Percentiles rank a stretch among this genome's conserved stretches.
Evolutionary conservation across 2,329 filamentous ascomycete genomes (phyloP).

Genomic region (Paradendryphiella salina): DNA sequence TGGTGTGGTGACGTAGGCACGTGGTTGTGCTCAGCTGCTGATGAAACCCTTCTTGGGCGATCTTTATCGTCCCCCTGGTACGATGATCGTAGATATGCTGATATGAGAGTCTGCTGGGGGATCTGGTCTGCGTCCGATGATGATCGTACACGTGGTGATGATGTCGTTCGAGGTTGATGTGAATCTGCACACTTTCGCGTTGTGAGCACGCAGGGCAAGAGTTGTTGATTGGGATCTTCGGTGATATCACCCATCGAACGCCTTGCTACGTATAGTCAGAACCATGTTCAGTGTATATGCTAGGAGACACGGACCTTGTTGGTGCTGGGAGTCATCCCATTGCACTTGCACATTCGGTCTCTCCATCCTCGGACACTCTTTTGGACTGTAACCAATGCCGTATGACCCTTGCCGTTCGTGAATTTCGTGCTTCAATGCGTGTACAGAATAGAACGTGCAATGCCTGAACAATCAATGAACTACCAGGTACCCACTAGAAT

Average conservation of each 20-base stretch:
- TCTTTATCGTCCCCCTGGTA: slow-evolving; percentile 9
- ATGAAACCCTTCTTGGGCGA: slow-evolving; percentile 12
- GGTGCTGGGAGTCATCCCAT: slow-evolving; percentile 4
- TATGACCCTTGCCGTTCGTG: slow-evolving; percentile 1
- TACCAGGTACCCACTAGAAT: background rate
- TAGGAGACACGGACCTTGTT: slow-evolving; percentile 8
- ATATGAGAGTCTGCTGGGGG: slow-evolving; percentile 6
- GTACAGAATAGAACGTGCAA: background rate
- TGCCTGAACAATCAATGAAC: background rate
- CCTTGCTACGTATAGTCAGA: slow-evolving; percentile 4
- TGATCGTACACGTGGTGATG: background rate
- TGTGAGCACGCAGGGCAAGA: background rate
- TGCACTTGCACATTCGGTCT: slow-evolving; percentile 9
- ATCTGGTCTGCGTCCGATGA: slow-evolving; percentile 6
- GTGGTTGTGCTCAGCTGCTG: slow-evolving; percentile 11
- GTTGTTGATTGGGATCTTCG: slow-evolving; percentile 3
- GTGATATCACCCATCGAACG: slow-evolving; percentile 10
- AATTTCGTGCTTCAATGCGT: background rate
- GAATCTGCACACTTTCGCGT: slow-evolving; percentile 20
- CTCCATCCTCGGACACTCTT: slow-evolving; percentile 6
- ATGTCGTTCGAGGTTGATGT: slow-evolving; percentile 9
- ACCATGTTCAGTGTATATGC: background rate
- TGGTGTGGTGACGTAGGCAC: slow-evolving; percentile 9
- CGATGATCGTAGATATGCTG: slow-evolving; percentile 10
- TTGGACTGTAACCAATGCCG: background rate